Base-by-base conservation (phyloP, 106 monocot species). In the Cymbidium sinense region DNA sequence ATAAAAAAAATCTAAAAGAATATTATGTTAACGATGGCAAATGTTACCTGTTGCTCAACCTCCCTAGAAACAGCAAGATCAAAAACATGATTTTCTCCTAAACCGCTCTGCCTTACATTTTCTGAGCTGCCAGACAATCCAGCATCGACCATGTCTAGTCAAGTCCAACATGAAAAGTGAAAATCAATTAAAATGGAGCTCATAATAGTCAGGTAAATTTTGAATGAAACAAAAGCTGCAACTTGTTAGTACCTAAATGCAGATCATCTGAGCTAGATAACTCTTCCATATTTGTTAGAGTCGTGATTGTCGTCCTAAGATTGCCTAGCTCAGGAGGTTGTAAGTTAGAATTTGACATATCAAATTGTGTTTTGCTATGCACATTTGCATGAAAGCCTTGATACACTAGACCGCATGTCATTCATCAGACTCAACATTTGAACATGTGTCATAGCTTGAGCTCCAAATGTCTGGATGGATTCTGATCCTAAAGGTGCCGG, bases 31-130 rank as follows among this genome's bases (percentile, higher is more conserved):
- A 20, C 7, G n/a, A 72, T 37, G n/a, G 2, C 34, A 54, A 11
- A 72, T 13, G 7, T 67, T 81, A 85, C 83, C 75, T 78, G 47
- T 1, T 52, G 44, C 25, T 18, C 72, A 77, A 77, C 83, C 70
- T 34, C 20, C 72, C 9, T 41, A 39, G 27, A 43, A 1, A 54
- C 71, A 28, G 15, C 23, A 44, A 21, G 43, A 70, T 61, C 81
- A 44, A 17, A 47, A 55, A 31, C 27, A 31, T 27, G 69, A 29
- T 65, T 50, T 33, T 25, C 36, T 41, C 39, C 64, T 4, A 54
- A 33, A 74, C 0, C 31, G 50, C 34, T 65, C 13, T 27, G n/a
- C 28, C 2, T 77, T 77, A n/a, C 37, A 11, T 21, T n/a, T 29
- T 51, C 31, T 19, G 44, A 78, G 25, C 10, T 75, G 33, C 43